Percentiles rank a stretch among this genome's conserved stretches.
phyloP scores from a whole-genome alignment of 2,329 filamentous ascomycete genomes.

The Pseudovirgaria hyperparasitica region DNA sequence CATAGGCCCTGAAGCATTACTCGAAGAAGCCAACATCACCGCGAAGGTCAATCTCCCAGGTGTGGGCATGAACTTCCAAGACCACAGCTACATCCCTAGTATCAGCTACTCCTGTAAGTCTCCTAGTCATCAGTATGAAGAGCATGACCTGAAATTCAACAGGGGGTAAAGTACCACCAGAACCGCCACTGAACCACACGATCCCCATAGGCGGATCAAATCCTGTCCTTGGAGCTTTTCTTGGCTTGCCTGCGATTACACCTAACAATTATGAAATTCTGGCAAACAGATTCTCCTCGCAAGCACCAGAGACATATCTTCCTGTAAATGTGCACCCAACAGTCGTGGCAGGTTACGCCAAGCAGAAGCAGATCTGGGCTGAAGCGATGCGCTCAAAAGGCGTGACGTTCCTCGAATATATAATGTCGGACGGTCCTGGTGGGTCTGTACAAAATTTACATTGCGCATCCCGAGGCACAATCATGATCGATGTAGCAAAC shows the following conservation, averaged over 20 bases:
- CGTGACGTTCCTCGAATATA: conserved; percentile 13
- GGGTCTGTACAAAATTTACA: conserved; percentile 2
- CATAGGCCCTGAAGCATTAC: conserved; percentile 15
- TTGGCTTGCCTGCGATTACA: conserved; percentile 3
- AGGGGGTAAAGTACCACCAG: conserved; percentile 3
- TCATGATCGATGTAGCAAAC: conserved; percentile 19
- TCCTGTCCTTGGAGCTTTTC: conserved; percentile 3
- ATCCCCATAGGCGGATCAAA: conserved; percentile 2
- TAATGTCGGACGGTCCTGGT: conserved; percentile 4
- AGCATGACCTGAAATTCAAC: neutral
- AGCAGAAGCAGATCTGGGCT: conserved; percentile 10
- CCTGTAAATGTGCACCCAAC: conserved; percentile 7
- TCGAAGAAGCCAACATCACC: conserved; percentile 9
- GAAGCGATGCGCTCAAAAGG: conserved; percentile 17
- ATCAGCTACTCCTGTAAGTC: neutral
- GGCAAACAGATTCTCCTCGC: conserved; percentile 17
- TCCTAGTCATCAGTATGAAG: neutral
- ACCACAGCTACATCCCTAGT: conserved; percentile 9
- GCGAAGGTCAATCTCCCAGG: conserved; percentile 14
- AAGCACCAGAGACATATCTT: conserved; percentile 13
- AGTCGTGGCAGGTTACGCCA: conserved; percentile 10
- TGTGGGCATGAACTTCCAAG: conserved; percentile 14
- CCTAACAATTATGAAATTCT: conserved; percentile 12
- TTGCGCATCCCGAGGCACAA: conserved; percentile 17
- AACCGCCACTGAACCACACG: neutral